Percentiles rank a stretch among this genome's conserved stretches.
Conservation (phyloP, 2,329 filamentous ascomycete genomes). For the Sclerotinia borealis region DNA sequence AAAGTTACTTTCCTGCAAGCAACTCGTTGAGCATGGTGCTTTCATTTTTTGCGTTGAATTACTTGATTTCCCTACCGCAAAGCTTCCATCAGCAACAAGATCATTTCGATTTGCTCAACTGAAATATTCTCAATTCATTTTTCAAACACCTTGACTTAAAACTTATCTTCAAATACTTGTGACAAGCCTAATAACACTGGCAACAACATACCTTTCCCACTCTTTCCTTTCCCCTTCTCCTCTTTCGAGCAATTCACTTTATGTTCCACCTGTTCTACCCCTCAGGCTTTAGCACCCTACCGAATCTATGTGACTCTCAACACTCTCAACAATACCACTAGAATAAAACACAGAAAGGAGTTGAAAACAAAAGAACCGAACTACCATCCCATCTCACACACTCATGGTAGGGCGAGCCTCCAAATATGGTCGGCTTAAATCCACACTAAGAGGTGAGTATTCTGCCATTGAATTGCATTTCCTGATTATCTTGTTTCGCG, state of each 20-base stretch:
- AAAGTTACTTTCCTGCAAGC: no score
- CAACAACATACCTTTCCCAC: no score
- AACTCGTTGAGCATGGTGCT: no score
- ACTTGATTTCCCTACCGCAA: no score
- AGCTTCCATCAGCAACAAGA: no score
- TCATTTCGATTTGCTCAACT: no score
- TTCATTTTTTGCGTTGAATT: no score
- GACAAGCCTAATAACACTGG: no score
- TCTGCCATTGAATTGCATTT: background rate
- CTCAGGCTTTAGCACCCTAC: background rate
- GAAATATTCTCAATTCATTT: no score
- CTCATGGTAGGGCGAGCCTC: background rate
- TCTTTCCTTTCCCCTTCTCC: background rate
- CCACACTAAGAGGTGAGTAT: background rate
- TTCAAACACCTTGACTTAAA: no score
- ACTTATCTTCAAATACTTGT: no score
- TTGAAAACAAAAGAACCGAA: background rate
- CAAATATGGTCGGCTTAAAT: background rate
- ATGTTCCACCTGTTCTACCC: background rate
- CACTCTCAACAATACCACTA: background rate
- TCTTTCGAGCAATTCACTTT: no score
- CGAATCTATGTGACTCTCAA: background rate
- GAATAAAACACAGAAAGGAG: background rate
- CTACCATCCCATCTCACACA: background rate
- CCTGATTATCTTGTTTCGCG: background rate